These are phyloP conservation scores for Asterochloris erici DNA, from an alignment of 139 green algal genomes.

Conservation along the genomic window DNA sequence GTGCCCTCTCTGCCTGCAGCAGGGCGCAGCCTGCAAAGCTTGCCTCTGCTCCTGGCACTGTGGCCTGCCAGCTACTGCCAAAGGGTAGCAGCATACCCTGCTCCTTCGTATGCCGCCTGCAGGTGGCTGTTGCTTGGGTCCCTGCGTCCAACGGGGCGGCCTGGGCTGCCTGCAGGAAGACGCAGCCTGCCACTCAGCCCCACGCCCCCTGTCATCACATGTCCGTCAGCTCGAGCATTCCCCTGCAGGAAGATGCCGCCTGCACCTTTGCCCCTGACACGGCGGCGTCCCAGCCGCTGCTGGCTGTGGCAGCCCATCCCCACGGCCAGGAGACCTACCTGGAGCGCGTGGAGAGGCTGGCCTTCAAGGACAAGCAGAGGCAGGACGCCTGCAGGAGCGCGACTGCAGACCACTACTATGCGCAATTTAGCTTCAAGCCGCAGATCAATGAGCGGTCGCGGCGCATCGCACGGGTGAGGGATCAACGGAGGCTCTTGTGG, in stretches of 20 bases:
- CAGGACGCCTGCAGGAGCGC: conserved; percentile 18
- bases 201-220: neutral
- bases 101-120: no score
- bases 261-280: conserved; percentile 42
- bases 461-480: conserved; percentile 1
- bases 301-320: conserved; percentile 1
- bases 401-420: conserved; percentile 20
- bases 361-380: conserved; percentile 19
- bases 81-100: no score
- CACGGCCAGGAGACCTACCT: conserved; percentile 12
- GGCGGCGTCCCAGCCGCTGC: conserved; percentile 25
- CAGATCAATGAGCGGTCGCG: conserved; percentile 23
- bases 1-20: no score
- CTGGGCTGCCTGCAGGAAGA: no score
- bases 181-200: neutral
- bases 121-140: no score
- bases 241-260: conserved; percentile 6
- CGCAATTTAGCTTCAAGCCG: conserved; percentile 41
- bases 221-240: neutral
- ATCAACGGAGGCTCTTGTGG: no score
- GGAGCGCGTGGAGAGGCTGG: conserved; percentile 25
- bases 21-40: no score
- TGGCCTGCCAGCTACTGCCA: no score
- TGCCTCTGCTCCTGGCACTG: no score
- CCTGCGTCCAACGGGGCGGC: no score